Percentiles rank a stretch among this genome's conserved stretches.
phyloP scores from a whole-genome alignment of 1,139 yeast genomes.

The Suhomyces yuchorum region DNA sequence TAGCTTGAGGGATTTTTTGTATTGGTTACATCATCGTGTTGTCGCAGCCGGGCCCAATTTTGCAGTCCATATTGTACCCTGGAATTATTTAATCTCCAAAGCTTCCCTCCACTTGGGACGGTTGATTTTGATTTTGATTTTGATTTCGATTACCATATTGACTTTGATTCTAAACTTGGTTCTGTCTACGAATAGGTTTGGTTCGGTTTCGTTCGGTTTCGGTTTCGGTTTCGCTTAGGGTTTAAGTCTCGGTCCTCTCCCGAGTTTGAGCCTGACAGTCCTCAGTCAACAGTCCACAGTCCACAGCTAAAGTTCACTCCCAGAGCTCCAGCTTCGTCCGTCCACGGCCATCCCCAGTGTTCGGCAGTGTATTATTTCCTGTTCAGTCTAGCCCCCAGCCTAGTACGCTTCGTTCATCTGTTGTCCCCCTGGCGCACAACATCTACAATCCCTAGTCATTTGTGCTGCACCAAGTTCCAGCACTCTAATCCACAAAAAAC shows the following conservation, averaged over 20 bases:
- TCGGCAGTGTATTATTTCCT: no score
- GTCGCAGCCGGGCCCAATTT: conserved; percentile 7
- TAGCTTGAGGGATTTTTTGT: conserved; percentile 15
- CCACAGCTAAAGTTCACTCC: background rate
- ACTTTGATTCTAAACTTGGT: background rate
- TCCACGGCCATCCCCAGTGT: no score
- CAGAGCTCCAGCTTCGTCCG: background rate
- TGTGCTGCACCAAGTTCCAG: no score
- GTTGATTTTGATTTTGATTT: background rate
- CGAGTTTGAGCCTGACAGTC: background rate
- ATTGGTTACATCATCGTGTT: conserved; percentile 16
- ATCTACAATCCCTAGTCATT: no score
- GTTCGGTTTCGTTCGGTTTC: background rate
- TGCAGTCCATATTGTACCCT: conserved; percentile 2
- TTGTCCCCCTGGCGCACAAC: no score
- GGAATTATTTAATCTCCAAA: background rate
- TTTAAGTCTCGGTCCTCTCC: background rate
- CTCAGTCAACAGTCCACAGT: background rate
- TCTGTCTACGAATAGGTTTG: background rate
- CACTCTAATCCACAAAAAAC: no score
- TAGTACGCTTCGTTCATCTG: no score
- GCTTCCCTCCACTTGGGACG: background rate
- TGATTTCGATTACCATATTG: background rate
- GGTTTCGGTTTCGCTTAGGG: background rate
- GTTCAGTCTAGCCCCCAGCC: no score